These are phyloP conservation scores for Sugiyamaella americana DNA, from an alignment of 805 yeast species.

Conservation along the genomic window DNA sequence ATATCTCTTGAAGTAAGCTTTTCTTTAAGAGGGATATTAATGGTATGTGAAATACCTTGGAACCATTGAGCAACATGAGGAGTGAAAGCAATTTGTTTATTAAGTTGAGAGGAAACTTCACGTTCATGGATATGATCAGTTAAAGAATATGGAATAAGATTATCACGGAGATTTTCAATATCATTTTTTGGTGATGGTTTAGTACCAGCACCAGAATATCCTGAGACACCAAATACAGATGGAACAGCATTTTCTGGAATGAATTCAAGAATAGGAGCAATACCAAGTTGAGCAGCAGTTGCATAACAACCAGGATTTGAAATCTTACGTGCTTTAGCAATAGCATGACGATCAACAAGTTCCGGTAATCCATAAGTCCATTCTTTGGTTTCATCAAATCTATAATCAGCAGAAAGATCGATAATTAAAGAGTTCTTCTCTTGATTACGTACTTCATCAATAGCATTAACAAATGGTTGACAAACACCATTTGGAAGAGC, in stretches of 20 bases:
- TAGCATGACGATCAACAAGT: constrained; percentile 53
- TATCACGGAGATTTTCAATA: constrained; percentile 62
- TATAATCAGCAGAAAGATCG: constrained; percentile 91
- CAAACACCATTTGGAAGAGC: constrained; percentile 98
- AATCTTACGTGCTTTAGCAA: constrained; percentile 70
- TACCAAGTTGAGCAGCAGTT: constrained; percentile 93
- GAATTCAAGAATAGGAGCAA: constrained; percentile 70
- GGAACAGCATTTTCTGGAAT: constrained; percentile 63
- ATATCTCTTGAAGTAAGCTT: constrained; percentile 72
- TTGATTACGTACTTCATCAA: constrained; percentile 27
- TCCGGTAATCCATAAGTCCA: constrained; percentile 98
- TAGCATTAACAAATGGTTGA: constrained; percentile 42
- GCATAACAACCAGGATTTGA: constrained; percentile 99
- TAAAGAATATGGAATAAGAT: constrained; percentile 88
- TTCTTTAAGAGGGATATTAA: constrained; percentile 72
- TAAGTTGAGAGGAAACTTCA: constrained; percentile 79
- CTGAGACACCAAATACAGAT: constrained; percentile 89
- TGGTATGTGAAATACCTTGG: constrained; percentile 94
- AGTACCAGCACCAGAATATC: constrained; percentile 99
- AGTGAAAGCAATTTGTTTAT: constrained; percentile 74
- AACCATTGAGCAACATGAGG: constrained; percentile 99
- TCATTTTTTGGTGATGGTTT: constrained; percentile 97
- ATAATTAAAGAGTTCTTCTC: constrained; percentile 76
- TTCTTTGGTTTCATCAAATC: constrained; percentile 81
- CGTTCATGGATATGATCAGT: constrained; percentile 97